Percentiles rank a stretch among this genome's conserved stretches.
Evolutionary conservation across 768 basidiomycete species (phyloP).

Genomic region (Dictyophora rubrovolvata): DNA sequence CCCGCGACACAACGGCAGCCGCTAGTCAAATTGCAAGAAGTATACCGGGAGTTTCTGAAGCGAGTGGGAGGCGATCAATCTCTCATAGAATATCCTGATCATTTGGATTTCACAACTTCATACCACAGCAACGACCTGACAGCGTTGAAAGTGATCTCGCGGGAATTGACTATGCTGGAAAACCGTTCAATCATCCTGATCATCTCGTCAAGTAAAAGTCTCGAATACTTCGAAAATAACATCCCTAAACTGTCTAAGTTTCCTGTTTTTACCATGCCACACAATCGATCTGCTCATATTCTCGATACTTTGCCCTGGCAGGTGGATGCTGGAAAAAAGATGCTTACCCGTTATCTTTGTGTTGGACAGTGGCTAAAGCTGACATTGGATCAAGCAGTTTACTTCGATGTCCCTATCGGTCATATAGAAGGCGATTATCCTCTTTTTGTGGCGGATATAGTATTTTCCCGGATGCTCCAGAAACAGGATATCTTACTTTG

Average conservation of each 20-base stretch:
- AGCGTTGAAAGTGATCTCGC: conserved; percentile 78
- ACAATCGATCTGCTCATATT: conserved; percentile 60
- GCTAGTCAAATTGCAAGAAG: conserved; percentile 64
- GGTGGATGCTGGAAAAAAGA: conserved; percentile 64
- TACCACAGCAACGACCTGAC: conserved; percentile 74
- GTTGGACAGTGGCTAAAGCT: conserved; percentile 74
- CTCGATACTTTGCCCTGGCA: conserved; percentile 89
- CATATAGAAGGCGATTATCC: conserved; percentile 89
- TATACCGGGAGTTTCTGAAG: conserved; percentile 53
- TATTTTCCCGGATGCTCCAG: conserved; percentile 77
- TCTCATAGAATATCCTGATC: conserved; percentile 52
- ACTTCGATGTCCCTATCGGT: conserved; percentile 88
- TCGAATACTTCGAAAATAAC: conserved; percentile 67
- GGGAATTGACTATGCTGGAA: conserved; percentile 72
- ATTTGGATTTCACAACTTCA: conserved; percentile 33
- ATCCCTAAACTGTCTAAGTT: conserved; percentile 69
- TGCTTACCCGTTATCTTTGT: conserved; percentile 74
- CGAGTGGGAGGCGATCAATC: conserved; percentile 30
- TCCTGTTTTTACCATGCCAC: conserved; percentile 82
- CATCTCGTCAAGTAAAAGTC: conserved; percentile 79
- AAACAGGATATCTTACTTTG: conserved; percentile 89
- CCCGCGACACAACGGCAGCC: conserved; percentile 78
- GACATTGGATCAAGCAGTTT: conserved; percentile 69
- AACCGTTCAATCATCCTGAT: conserved; percentile 66
- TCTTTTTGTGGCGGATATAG: conserved; percentile 79